Percentiles rank a stretch among this genome's conserved stretches.
Evolutionary conservation across 495 filamentous ascomycete genomes (phyloP).

Genomic region (Penicillium parvum): DNA sequence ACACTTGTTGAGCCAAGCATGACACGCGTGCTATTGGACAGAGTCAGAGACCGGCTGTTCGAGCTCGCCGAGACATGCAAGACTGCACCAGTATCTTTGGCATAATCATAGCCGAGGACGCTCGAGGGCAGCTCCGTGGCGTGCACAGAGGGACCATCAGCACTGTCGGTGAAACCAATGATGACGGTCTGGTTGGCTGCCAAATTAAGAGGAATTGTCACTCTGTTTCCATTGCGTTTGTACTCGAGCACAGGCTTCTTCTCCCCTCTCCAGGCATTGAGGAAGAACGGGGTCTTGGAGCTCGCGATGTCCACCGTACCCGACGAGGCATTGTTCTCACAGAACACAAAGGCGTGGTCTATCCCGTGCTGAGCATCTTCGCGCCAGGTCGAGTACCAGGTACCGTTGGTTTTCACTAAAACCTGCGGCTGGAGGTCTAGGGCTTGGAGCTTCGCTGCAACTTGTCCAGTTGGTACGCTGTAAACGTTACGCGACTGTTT

Average conservation of each 20-base stretch:
- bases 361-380: constrained; percentile 13
- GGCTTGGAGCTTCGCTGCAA: constrained; percentile 21
- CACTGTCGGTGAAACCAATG: constrained; percentile 26
- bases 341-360: constrained; percentile 40
- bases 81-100: constrained; percentile 1
- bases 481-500: constrained; percentile 20
- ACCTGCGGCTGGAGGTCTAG: constrained; percentile 20
- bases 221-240: constrained; percentile 12
- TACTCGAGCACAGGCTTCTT: constrained; percentile 29
- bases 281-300: constrained; percentile 28
- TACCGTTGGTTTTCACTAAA: constrained; percentile 22
- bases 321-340: constrained; percentile 24
- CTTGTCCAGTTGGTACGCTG: constrained; percentile 4
- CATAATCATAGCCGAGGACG: constrained; percentile 18
- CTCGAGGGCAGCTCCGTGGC: constrained; percentile 8
- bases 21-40: constrained; percentile 27
- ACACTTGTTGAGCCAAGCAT: constrained; percentile 5
- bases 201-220: constrained; percentile 26
- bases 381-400: constrained; percentile 34
- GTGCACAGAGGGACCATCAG: not conserved
- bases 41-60: constrained; percentile 6
- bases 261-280: constrained; percentile 42
- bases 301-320: constrained; percentile 24
- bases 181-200: constrained; percentile 32
- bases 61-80: constrained; percentile 16